Conservation (phyloP, 495 filamentous ascomycete genomes). For the Penicillium silybi region DNA sequence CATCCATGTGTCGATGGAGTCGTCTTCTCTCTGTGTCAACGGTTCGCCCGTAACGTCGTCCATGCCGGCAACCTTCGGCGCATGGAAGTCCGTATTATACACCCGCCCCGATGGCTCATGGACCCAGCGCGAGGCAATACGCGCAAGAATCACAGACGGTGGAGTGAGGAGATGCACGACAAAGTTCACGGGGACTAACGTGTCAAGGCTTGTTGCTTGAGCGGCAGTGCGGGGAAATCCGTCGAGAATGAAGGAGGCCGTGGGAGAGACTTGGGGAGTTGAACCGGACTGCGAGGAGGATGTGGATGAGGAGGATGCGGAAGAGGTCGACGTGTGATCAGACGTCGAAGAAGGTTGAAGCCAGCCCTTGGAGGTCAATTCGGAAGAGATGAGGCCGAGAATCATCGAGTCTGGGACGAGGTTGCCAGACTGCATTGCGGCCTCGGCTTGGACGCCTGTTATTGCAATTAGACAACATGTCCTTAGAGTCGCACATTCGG, state of each 20-base stretch:
- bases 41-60: conserved; percentile 92
- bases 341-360: conserved; percentile 39
- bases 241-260: conserved; percentile 90
- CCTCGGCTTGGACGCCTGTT: conserved; percentile 82
- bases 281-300: conserved; percentile 6
- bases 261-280: conserved; percentile 59
- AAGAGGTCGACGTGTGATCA: background rate
- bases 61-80: conserved; percentile 71
- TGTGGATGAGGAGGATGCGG: conserved; percentile 15
- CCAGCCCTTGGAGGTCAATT: conserved; percentile 82
- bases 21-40: conserved; percentile 77
- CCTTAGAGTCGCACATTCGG: background rate
- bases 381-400: conserved; percentile 82
- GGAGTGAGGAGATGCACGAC: conserved; percentile 59
- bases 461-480: background rate
- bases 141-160: conserved; percentile 73
- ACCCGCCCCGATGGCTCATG: conserved; percentile 88
- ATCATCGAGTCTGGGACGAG: conserved; percentile 89
- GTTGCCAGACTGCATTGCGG: conserved; percentile 75
- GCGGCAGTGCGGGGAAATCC: conserved; percentile 86
- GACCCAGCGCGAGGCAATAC: conserved; percentile 88
- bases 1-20: conserved; percentile 81
- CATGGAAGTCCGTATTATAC: conserved; percentile 91
- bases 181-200: conserved; percentile 84
- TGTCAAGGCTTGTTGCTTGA: conserved; percentile 74